These are phyloP conservation scores for Globisporangium nodosum DNA, from an alignment of 352 stramenopile genomes.

Conservation along the genomic window DNA sequence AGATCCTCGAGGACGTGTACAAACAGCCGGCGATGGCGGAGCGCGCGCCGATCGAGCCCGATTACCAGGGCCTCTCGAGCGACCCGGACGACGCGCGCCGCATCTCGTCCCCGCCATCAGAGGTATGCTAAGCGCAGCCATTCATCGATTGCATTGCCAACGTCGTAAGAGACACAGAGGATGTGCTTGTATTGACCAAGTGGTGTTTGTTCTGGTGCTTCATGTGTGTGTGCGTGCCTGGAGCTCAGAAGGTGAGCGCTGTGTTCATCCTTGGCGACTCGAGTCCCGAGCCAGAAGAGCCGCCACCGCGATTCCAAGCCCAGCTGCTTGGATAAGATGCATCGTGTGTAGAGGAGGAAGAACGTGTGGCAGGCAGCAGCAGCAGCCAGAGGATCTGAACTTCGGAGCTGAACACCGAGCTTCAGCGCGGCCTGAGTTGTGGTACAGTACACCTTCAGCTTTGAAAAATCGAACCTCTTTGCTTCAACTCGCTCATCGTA, in stretches of 20 bases:
- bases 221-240: neutral
- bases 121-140: constrained; percentile 27
- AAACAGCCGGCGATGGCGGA: constrained; percentile 17
- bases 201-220: neutral
- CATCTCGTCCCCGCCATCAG: constrained; percentile 55
- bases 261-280: constrained; percentile 11
- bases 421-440: too few species aligned
- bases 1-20: constrained; percentile 60
- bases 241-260: neutral
- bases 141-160: too few species aligned
- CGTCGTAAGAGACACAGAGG: neutral
- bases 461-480: too few species aligned
- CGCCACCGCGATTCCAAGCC: constrained; percentile 2
- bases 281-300: neutral
- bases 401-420: too few species aligned
- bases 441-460: too few species aligned
- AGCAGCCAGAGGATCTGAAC: too few species aligned
- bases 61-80: constrained; percentile 69
- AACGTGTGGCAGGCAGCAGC: neutral
- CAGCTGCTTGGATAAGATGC: constrained; percentile 3
- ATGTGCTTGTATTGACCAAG: constrained; percentile 4
- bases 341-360: neutral
- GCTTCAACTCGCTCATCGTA: too few species aligned
- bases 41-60: constrained; percentile 56
- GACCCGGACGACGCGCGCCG: constrained; percentile 58